phyloP scores from a whole-genome alignment of 306 rosid genomes.

The Medicago ruthenica region DNA sequence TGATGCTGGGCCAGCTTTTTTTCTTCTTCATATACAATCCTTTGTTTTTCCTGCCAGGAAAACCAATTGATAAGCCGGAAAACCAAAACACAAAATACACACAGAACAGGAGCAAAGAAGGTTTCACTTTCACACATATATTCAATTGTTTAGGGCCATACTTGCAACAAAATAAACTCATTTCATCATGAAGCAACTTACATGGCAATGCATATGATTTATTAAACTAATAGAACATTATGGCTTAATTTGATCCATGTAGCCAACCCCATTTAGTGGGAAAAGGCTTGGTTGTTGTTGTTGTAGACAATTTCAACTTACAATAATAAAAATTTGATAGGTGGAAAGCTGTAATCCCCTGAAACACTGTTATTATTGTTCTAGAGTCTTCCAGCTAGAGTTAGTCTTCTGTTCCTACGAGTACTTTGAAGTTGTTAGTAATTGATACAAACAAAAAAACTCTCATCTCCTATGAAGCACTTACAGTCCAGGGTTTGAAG shows the following conservation, averaged over 20 bases:
- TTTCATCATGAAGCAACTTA: slow-evolving; percentile 27
- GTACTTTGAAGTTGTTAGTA: neutral
- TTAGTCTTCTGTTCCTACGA: neutral
- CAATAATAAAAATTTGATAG: neutral
- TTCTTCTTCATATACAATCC: slow-evolving; percentile 88
- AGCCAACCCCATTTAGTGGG: too few species aligned
- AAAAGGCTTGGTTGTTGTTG: too few species aligned
- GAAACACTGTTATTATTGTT: neutral
- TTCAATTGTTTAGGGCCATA: neutral
- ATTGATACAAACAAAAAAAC: neutral
- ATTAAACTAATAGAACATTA: neutral
- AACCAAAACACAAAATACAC: slow-evolving; percentile 1
- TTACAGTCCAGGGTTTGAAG: too few species aligned
- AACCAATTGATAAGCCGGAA: slow-evolving; percentile 28
- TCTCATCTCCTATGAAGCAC: neutral
- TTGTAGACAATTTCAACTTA: neutral
- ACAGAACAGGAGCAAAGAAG: neutral
- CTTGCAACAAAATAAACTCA: neutral
- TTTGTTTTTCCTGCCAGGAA: slow-evolving; percentile 81
- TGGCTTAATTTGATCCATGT: too few species aligned
- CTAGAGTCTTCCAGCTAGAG: neutral
- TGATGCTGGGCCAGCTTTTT: slow-evolving; percentile 91
- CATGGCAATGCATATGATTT: neutral
- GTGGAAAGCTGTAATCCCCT: too few species aligned
- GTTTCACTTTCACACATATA: neutral